phyloP scores from a whole-genome alignment of 139 green algal species.

The Chlorella sp. region DNA sequence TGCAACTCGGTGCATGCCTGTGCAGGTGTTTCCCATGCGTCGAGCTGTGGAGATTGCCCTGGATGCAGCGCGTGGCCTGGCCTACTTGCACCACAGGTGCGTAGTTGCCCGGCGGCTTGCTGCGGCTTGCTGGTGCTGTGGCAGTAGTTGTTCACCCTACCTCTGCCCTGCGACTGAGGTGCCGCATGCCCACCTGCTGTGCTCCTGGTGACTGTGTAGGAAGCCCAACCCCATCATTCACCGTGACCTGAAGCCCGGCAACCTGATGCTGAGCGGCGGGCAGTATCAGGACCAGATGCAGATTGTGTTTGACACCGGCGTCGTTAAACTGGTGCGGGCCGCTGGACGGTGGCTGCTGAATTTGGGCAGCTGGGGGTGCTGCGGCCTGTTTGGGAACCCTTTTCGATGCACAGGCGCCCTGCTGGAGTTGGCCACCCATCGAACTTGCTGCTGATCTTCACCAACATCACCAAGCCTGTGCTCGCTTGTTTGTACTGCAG shows the following conservation, averaged over 20 bases:
- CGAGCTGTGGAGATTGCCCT: constrained; percentile 84
- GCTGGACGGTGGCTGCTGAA: not conserved
- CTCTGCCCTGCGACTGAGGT: too few species aligned
- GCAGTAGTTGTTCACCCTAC: too few species aligned
- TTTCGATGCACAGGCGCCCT: too few species aligned
- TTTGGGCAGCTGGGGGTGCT: too few species aligned
- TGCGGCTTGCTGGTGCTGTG: not conserved
- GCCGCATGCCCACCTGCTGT: too few species aligned
- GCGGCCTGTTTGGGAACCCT: too few species aligned
- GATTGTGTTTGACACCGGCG: constrained; percentile 80
- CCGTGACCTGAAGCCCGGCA: constrained; percentile 91
- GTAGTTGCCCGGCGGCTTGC: constrained; percentile 21
- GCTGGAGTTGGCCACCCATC: too few species aligned
- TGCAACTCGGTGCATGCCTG: too few species aligned
- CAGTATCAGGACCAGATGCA: constrained; percentile 63
- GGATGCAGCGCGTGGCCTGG: constrained; percentile 86
- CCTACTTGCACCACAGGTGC: constrained; percentile 86
- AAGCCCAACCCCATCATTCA: constrained; percentile 64
- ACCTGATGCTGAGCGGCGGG: constrained; percentile 88
- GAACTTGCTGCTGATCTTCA: too few species aligned
- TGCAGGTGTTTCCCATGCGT: constrained; percentile 50
- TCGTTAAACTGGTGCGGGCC: constrained; percentile 23
- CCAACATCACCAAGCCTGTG: too few species aligned
- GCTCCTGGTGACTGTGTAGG: not conserved
- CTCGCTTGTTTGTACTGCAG: not conserved